A percentile compares a stretch with the other conserved stretches of the same genome.
Evolutionary conservation across 108 stramenopile species (phyloP).

Genomic region (Nitzschia sp.): DNA sequence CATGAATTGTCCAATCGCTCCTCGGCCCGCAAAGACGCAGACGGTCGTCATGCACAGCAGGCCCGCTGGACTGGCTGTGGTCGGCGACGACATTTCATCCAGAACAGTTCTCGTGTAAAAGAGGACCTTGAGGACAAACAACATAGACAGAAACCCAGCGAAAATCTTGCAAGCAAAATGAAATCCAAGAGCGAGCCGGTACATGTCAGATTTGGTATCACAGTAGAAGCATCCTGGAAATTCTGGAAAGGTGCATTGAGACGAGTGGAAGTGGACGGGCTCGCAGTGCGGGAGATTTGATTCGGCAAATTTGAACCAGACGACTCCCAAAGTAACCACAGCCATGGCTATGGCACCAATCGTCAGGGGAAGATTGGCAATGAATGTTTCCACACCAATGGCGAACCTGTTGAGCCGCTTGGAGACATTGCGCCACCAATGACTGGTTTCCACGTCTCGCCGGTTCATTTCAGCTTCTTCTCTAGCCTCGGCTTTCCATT

Average conservation of each 20-base stretch:
- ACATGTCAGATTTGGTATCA: conserved; percentile 45
- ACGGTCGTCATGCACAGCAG: conserved; percentile 77
- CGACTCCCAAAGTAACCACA: conserved; percentile 66
- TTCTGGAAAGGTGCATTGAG: conserved; percentile 69
- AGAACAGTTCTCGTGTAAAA: conserved; percentile 55
- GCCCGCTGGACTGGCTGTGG: conserved; percentile 75
- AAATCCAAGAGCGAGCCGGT: conserved; percentile 52
- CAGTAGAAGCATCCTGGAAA: conserved; percentile 88
- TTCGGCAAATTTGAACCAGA: conserved; percentile 86
- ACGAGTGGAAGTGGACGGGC: conserved; percentile 79
- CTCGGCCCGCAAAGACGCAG: conserved; percentile 69
- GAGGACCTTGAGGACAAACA: conserved; percentile 54
- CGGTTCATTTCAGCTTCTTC: conserved; percentile 30
- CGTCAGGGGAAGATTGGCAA: conserved; percentile 74
- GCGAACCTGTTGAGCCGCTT: conserved; percentile 19
- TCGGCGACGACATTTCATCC: conserved; percentile 79
- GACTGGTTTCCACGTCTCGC: conserved; percentile 22
- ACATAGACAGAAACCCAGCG: conserved; percentile 49
- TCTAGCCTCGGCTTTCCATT: conserved; percentile 50
- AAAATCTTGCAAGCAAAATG: conserved; percentile 56
- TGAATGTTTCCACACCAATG: conserved; percentile 49
- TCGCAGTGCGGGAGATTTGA: conserved; percentile 60
- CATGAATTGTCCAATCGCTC: conserved; percentile 54
- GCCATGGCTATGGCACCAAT: conserved; percentile 76
- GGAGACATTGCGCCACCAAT: conserved; percentile 10